Conservation (phyloP, 106 monocot species). For the Cymbidium sinense region DNA sequence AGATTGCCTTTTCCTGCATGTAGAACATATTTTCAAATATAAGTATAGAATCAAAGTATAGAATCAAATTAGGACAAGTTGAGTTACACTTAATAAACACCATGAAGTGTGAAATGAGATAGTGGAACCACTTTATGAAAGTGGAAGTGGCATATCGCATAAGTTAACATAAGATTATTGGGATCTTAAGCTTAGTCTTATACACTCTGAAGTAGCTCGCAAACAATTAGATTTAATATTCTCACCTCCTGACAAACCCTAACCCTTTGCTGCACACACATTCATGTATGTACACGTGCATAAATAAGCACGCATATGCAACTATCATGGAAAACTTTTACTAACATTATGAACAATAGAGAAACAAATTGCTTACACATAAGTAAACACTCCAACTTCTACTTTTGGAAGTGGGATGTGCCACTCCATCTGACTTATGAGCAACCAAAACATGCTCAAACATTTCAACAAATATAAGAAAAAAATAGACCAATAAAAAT, state of each 20-base stretch:
- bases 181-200: background rate
- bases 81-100: background rate
- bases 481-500: background rate
- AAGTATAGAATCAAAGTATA: background rate
- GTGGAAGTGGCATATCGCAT: background rate
- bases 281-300: no score
- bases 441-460: background rate
- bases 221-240: background rate
- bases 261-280: no score
- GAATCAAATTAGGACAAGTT: background rate
- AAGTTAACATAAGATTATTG: background rate
- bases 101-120: background rate
- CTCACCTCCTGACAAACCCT: background rate
- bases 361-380: background rate
- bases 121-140: background rate
- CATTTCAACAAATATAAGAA: background rate
- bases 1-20: conserved; percentile 61
- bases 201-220: background rate
- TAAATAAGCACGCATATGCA: background rate
- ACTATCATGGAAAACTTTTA: background rate
- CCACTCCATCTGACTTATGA: background rate
- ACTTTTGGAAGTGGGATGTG: background rate
- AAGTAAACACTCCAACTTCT: background rate
- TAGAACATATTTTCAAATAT: background rate
- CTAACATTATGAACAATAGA: background rate